phyloP scores from a whole-genome alignment of 257 asterid genomes.

The Scutellaria minor region DNA sequence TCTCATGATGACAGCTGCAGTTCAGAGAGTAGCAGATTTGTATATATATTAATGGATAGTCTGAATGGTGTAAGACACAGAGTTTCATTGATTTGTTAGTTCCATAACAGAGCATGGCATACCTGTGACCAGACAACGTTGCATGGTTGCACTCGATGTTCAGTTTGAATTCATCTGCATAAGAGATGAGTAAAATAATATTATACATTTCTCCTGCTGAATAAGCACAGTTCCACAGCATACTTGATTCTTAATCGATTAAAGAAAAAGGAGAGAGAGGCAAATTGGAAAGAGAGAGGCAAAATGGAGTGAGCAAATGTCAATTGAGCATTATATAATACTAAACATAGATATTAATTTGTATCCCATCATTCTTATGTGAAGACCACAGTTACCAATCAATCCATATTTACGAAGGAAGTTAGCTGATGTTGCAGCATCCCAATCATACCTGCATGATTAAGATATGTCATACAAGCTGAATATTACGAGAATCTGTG shows the following conservation, averaged over 20 bases:
- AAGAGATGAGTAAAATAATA: neutral
- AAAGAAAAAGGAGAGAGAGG: neutral
- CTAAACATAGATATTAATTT: neutral
- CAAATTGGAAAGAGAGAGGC: neutral
- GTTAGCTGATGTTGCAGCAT: slow-evolving; percentile 96
- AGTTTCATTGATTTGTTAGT: neutral
- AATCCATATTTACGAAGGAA: slow-evolving; percentile 91
- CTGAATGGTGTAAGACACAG: neutral
- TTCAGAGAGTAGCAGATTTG: neutral
- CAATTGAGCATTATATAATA: neutral
- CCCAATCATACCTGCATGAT: slow-evolving; percentile 89
- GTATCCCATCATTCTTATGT: neutral
- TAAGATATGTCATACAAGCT: slow-evolving; percentile 16
- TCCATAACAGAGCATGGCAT: slow-evolving; percentile 29
- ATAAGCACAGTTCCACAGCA: neutral
- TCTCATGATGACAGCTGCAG: slow-evolving; percentile 53
- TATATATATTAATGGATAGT: neutral
- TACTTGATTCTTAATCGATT: neutral
- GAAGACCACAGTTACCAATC: slow-evolving; percentile 50
- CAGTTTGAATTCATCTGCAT: slow-evolving; percentile 85
- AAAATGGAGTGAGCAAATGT: neutral
- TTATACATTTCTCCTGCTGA: neutral
- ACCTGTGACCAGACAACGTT: slow-evolving; percentile 96
- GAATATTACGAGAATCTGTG: neutral
- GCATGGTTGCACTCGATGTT: slow-evolving; percentile 99